These are phyloP conservation scores for Petunia hybrid DNA, from an alignment of 305 asterid genomes.

Conservation along the genomic window DNA sequence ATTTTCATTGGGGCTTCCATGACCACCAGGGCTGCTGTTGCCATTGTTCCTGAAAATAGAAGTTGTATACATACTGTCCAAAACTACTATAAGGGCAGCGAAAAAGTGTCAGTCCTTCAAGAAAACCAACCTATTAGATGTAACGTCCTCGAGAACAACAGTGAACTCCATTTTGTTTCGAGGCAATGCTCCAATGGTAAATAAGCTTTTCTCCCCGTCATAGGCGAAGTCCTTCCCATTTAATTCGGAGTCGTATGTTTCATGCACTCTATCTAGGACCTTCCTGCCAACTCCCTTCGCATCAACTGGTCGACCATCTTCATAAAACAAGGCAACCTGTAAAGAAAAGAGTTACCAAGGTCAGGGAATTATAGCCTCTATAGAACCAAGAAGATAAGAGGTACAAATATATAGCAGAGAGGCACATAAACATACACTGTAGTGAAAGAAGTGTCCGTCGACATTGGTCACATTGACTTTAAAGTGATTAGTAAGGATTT, in stretches of 20 bases:
- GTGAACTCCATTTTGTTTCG: constrained; percentile 51
- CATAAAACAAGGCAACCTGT: constrained; percentile 52
- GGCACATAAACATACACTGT: constrained; percentile 41
- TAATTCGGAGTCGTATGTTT: constrained; percentile 48
- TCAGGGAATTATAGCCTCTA: not conserved
- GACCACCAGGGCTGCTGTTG: constrained; percentile 39
- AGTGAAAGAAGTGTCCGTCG: constrained; percentile 52
- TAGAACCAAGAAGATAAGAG: not conserved
- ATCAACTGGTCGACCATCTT: constrained; percentile 56
- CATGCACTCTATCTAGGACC: constrained; percentile 55
- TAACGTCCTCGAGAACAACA: constrained; percentile 47
- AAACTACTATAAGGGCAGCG: not conserved
- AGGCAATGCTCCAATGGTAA: constrained; percentile 56
- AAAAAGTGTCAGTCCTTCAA: not conserved
- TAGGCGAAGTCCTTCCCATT: constrained; percentile 51
- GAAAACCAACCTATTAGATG: constrained; percentile 47
- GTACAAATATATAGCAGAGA: not conserved
- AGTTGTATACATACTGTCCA: not conserved
- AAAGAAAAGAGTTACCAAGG: not conserved
- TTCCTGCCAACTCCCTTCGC: constrained; percentile 47
- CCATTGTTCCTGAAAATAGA: constrained; percentile 43
- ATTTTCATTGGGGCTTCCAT: constrained; percentile 41
- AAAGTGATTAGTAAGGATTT: constrained; percentile 53
- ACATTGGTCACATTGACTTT: constrained; percentile 50
- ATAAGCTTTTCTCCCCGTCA: constrained; percentile 59